A percentile compares a stretch with the other conserved stretches of the same genome.
These are phyloP conservation scores for Colletotrichum tropicicola DNA, from an alignment of 2,329 filamentous ascomycete species.

Conservation along the genomic window DNA sequence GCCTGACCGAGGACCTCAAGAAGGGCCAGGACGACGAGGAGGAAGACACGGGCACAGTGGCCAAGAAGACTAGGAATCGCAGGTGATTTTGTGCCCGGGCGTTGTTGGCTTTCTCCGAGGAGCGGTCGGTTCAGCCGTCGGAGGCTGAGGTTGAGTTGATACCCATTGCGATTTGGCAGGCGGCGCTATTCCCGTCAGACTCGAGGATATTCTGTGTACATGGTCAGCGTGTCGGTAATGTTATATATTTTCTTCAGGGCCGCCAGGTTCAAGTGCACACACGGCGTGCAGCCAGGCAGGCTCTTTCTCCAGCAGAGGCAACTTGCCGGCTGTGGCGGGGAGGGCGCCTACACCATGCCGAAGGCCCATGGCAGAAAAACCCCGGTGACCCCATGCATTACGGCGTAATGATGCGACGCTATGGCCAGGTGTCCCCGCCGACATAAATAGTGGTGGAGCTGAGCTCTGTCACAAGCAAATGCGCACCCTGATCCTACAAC, in stretches of 20 bases:
- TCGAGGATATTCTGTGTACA: neutral
- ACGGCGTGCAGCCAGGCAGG: neutral
- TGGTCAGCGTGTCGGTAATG: neutral
- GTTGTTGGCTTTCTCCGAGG: constrained; percentile 10
- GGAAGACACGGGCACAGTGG: constrained; percentile 69
- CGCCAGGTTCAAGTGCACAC: neutral
- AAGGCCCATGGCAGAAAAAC: neutral
- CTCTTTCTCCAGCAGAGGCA: too few species aligned
- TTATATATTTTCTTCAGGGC: too few species aligned
- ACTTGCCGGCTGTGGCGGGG: neutral
- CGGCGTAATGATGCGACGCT: constrained; percentile 27
- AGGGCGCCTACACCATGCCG: neutral
- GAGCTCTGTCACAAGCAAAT: constrained; percentile 27
- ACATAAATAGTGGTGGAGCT: constrained; percentile 26
- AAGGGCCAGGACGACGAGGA: constrained; percentile 88
- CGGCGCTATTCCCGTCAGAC: neutral
- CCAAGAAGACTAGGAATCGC: constrained; percentile 68
- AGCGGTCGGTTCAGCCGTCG: neutral
- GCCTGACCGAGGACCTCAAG: constrained; percentile 75
- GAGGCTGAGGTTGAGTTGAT: constrained; percentile 31
- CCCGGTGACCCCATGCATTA: constrained; percentile 2
- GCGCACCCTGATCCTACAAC: constrained; percentile 1
- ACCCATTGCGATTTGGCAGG: constrained; percentile 26
- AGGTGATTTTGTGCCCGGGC: constrained; percentile 42
- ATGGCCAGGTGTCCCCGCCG: constrained; percentile 28